Base-by-base conservation (phyloP, 2,329 filamentous ascomycete species). In the Bipolaris cookei region DNA sequence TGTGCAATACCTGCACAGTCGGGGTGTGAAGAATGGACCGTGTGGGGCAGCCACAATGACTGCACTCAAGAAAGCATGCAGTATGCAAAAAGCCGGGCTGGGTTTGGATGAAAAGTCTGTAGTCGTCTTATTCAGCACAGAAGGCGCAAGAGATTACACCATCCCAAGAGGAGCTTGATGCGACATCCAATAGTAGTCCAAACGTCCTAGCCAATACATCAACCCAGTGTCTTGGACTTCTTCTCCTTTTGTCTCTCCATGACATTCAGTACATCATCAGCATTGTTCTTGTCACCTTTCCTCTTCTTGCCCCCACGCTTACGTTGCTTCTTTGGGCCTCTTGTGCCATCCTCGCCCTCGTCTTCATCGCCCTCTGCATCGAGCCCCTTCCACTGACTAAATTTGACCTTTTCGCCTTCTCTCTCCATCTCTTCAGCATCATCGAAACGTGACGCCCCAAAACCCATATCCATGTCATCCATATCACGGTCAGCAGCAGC, bases 401-500 rank as follows among this genome's bases (percentile, higher is more conserved):
- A 76, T 78, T 90, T 91, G 61, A 91, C 79, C 64, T 84, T 87
- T 41, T 80, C 72, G 0, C 76, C 77, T 10, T 82, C 72, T 78
- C 80, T 73, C 38, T 92, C 90, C 62, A 89, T 85, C 62, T 96
- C 93, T 58, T 93, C 93, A 47, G 93, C 92, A 69, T 97, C 95
- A 51, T 91, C 92, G 69, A 91, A 89, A 25, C 94, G 85, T 70
- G 90, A 95, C 18, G 88, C 91, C 32, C 95, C 95, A 71, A 99
- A 98, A 58, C 93, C 94, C 82, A 98, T 86, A 71, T 99, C 95
- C 78, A 99, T 84, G 77, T 99, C 94, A 55, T 94, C 88, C 45
- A 92, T 87, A 73, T 98, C 94, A 45, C 93, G 86, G 65, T 90
- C 89, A 53, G 88, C 78, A n/a, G 79, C 79, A 8, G 81, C 86